Evolutionary conservation across 805 yeast genomes (phyloP).

Genomic region (Brettanomyces nanus): DNA sequence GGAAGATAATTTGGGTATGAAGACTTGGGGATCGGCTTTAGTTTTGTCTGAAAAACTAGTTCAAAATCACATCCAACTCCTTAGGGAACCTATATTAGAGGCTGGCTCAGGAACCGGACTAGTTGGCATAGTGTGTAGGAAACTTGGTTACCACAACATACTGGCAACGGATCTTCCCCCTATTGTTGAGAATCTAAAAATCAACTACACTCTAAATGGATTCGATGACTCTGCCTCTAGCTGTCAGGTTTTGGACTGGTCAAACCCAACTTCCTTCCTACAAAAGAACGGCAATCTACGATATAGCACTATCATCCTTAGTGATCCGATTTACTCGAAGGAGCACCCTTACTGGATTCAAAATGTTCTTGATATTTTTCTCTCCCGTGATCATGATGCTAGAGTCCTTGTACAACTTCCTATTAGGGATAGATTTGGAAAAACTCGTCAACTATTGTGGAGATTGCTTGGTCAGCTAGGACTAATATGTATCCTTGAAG

Average conservation of each 20-base stretch:
- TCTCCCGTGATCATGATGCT: conserved; percentile 25
- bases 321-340: conserved; percentile 85
- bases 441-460: conserved; percentile 60
- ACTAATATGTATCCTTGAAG: conserved; percentile 29
- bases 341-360: conserved; percentile 73
- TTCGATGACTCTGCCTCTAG: conserved; percentile 12
- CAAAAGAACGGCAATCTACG: conserved; percentile 13
- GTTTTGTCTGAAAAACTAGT: conserved; percentile 53
- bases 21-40: conserved; percentile 93
- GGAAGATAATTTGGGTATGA: conserved; percentile 78
- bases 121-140: conserved; percentile 63
- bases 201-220: conserved; percentile 51
- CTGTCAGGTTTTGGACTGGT: conserved; percentile 67
- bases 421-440: conserved; percentile 54
- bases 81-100: conserved; percentile 44
- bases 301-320: conserved; percentile 58
- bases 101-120: conserved; percentile 96
- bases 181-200: conserved; percentile 58
- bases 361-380: conserved; percentile 45
- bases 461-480: conserved; percentile 32
- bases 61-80: conserved; percentile 10
- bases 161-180: conserved; percentile 72
- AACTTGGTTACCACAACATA: conserved; percentile 38
- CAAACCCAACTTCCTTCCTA: conserved; percentile 35
- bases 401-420: conserved; percentile 71